A percentile compares a stretch with the other conserved stretches of the same genome.
Evolutionary conservation across 1,284 basidiomycete genomes (phyloP).

Genomic region (Tausonia pullulans): DNA sequence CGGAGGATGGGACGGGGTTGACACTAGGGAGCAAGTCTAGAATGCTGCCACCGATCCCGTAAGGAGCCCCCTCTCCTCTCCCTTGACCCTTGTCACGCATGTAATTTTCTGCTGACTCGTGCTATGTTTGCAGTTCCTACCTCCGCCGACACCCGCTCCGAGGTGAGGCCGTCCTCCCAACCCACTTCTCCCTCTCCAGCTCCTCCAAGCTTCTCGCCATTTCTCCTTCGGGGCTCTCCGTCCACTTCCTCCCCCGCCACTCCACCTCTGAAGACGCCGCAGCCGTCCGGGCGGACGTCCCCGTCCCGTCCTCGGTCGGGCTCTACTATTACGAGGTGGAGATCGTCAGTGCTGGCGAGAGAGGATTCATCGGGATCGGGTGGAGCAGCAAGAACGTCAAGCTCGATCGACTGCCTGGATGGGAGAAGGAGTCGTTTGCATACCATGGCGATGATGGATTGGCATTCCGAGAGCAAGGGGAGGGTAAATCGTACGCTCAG

Average conservation of each 20-base stretch:
- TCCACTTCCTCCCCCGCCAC: conserved; percentile 20
- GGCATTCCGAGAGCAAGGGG: conserved; percentile 60
- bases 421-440: conserved; percentile 82
- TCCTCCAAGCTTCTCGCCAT: not conserved
- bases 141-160: not conserved
- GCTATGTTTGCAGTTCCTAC: conserved; percentile 1
- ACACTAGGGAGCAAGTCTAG: too few relatives aligned
- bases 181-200: conserved; percentile 3
- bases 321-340: conserved; percentile 86
- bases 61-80: too few relatives aligned
- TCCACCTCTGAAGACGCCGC: conserved; percentile 65
- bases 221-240: conserved; percentile 22
- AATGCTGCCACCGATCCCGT: too few relatives aligned
- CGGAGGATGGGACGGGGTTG: too few relatives aligned
- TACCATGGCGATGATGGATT: conserved; percentile 89
- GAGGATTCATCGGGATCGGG: conserved; percentile 78
- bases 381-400: conserved; percentile 46
- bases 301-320: conserved; percentile 69
- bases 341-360: conserved; percentile 62
- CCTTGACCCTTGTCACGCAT: too few relatives aligned
- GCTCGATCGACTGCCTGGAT: conserved; percentile 68
- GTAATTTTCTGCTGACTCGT: not conserved
- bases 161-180: not conserved
- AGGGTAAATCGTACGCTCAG: conserved; percentile 60
- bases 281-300: conserved; percentile 57